These are phyloP conservation scores for Odonthalia washingtoniensis DNA, from an alignment of 31 red algal genomes.

Conservation along the genomic window DNA sequence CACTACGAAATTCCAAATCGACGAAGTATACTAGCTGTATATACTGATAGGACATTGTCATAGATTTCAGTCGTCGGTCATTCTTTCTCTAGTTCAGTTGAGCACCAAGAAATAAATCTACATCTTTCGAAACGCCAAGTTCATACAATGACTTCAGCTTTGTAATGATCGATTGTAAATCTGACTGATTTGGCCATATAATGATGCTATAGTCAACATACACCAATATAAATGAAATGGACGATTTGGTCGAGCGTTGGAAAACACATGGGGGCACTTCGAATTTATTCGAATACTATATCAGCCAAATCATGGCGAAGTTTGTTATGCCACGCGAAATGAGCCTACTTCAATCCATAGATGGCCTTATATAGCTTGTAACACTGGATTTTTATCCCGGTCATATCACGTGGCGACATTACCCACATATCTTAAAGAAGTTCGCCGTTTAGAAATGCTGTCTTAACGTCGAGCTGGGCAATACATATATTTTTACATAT, in stretches of 20 bases:
- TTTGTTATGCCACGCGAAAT: slow-evolving; percentile 4
- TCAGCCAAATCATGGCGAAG: neutral
- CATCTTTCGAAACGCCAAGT: neutral
- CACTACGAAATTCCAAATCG: neutral
- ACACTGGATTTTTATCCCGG: neutral
- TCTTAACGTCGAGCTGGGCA: slow-evolving; percentile 4
- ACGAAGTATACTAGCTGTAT: neutral
- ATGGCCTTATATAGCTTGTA: slow-evolving; percentile 28
- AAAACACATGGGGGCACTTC: slow-evolving; percentile 15
- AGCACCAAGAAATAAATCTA: neutral
- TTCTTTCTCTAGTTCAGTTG: neutral
- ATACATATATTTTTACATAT: neutral
- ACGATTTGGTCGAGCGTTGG: neutral
- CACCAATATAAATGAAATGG: neutral
- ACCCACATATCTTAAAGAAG: slow-evolving; percentile 7
- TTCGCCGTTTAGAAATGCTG: slow-evolving; percentile 21
- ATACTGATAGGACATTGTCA: neutral
- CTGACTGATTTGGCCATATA: neutral
- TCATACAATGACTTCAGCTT: neutral
- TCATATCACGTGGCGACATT: slow-evolving; percentile 3
- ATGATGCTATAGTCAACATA: neutral
- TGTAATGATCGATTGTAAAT: neutral
- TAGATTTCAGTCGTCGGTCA: neutral
- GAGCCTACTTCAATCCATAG: slow-evolving; percentile 30
- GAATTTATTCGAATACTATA: slow-evolving; percentile 24